Evolutionary conservation across 2,329 filamentous ascomycete species (phyloP), one percentile per base, ranked within the genome.

Genomic region (Fusarium bactridioides): DNA sequence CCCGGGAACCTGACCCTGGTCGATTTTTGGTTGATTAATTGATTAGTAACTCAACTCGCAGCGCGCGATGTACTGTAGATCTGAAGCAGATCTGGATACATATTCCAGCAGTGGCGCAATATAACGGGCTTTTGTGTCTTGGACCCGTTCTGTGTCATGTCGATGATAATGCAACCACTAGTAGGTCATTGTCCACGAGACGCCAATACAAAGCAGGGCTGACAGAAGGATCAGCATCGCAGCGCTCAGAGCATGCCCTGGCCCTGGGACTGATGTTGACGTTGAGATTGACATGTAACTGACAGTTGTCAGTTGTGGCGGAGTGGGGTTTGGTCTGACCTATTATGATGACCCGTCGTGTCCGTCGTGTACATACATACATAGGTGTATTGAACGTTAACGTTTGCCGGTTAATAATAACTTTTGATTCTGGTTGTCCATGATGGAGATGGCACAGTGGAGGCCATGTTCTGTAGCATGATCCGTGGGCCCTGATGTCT

Each of bases 221-320:
- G 64, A 57, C 21, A 67, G 31, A 50, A 50, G 23, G 31, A 45
- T 60, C 38, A 67, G 21, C 44, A 51, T 27, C 33, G 19, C 19
- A 38, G 35, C 60, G 27, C 38, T 59, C 43, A 55, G 48, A 38
- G 40, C 61, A 38, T 50, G 31, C 23, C 50, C 50, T 53, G 50
- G 33, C 23, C 18, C 18, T 27, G 23, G 33, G 23, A 38, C 33
- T 37, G 23, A 37, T 53, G 50, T 53, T 53, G 50, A 45, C 64
- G 35, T 38, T 65, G 63, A 65, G 43, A 47, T 44, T 60, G 61
- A 65, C 51, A 59, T 65, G 62, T 43, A 43, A 67, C 35, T 67
- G 62, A 45, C 64, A 67, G 62, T 67, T 67, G 63, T 67, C 71
- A 76, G 74, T 74, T 76, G 74, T 76, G 72, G 74, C 71, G 64